Base-by-base conservation (phyloP, 345 rosid species). In the Lepidium africanum region DNA sequence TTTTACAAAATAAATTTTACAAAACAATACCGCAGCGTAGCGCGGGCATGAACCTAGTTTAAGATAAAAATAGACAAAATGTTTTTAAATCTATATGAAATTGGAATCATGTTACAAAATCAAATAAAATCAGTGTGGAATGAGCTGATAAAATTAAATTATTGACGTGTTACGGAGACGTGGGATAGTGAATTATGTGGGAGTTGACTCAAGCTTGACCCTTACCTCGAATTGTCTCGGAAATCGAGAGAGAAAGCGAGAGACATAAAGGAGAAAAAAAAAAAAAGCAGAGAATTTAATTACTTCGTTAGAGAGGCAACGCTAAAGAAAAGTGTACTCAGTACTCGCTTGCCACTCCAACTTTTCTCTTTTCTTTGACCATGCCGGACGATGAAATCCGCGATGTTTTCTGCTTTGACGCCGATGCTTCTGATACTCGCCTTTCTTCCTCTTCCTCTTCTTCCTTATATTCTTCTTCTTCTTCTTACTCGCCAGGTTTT, bases 341-440 rank as follows among this genome's bases (percentile, higher is more conserved):
- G 47, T 46, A 53, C 73, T 58, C 78, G 19, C 76, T n/a, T 60
- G 60, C 38, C 70, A 53, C 54, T 40, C 70, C 75, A 59, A 14
- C 55, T 65, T 30, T 66, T 45, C 69, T 30, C 15, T 51, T 27
- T 38, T 25, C 69, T 61, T 54, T 41, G 19, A 67, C 67, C 51
- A 79, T 71, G 82, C 64, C 74, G 63, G 33, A 66, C 77, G 40
- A n/a, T 14, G 64, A 43, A 37, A 49, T 73, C 63, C 33, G 36
- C 63, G 64, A 32, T 32, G 76, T 15, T 32, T 7, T 37, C 3
- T 33, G 7, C 47, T 65, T 56, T 6, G 56, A 65, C 27, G 59
- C 50, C 53, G 60, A 65, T 65, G 70, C 37, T 49, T 57, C 40
- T 19, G 72, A 50, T 45, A 35, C 65, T 43, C 47, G 33, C 16